phyloP scores from a whole-genome alignment of 106 monocot species.

The Dioscorea zingiberensis region DNA sequence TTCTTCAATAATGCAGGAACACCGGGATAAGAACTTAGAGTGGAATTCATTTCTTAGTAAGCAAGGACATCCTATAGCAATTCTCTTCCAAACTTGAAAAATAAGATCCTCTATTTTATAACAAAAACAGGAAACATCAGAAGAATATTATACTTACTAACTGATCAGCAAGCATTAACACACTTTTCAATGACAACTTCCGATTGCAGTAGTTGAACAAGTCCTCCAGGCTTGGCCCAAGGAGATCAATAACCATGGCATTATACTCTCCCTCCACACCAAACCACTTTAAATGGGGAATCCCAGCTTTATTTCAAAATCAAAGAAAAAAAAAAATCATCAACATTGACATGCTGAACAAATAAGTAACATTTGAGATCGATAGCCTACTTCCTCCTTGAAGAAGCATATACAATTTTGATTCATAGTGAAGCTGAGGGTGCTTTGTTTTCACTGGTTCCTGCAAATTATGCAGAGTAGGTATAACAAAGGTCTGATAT shows the following conservation, averaged over 20 bases:
- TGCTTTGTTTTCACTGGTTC: conserved; percentile 81
- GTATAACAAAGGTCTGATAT: no score
- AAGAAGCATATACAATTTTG: conserved; percentile 87
- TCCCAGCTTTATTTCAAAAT: conserved; percentile 49
- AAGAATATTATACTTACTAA: conserved; percentile 16
- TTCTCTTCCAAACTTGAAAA: not conserved
- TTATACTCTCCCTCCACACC: conserved; percentile 79
- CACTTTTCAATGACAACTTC: conserved; percentile 66
- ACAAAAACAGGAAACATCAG: not conserved
- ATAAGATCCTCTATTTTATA: not conserved
- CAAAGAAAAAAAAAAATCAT: not conserved
- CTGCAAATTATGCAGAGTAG: conserved; percentile 23
- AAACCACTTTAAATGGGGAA: conserved; percentile 74
- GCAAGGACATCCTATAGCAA: not conserved
- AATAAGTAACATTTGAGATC: not conserved
- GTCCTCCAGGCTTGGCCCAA: conserved; percentile 86
- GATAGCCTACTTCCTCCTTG: conserved; percentile 87
- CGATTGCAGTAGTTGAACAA: conserved; percentile 73
- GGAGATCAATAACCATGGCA: conserved; percentile 85
- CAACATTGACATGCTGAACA: conserved; percentile 4
- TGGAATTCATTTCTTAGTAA: not conserved
- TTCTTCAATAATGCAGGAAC: not conserved
- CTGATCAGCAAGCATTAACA: conserved; percentile 87
- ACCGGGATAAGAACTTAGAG: not conserved
- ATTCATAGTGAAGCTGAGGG: conserved; percentile 94